Evolutionary conservation across 1,284 basidiomycete genomes (phyloP).

Genomic region (Rhizopogon hawkerae): DNA sequence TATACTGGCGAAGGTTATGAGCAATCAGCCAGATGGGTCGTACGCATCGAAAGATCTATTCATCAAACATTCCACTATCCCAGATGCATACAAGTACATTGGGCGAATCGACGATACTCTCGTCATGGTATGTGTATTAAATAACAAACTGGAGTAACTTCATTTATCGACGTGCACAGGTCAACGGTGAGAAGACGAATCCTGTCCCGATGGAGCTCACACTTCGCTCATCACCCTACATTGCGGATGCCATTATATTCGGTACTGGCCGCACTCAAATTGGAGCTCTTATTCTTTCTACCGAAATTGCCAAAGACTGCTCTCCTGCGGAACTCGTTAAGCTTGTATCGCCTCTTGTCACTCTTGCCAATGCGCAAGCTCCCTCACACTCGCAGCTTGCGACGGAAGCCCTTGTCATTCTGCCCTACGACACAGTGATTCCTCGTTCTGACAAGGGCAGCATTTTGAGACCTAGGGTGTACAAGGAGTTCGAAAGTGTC

Average conservation of each 20-base stretch:
- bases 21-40: conserved; percentile 48
- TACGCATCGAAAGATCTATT: conserved; percentile 57
- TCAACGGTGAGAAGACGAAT: conserved; percentile 51
- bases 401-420: conserved; percentile 43
- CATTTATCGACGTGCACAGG: conserved; percentile 7
- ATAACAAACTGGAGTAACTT: not conserved
- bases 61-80: conserved; percentile 35
- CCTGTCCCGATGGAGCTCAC: conserved; percentile 40
- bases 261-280: conserved; percentile 45
- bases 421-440: conserved; percentile 33
- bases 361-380: conserved; percentile 41
- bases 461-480: conserved; percentile 36
- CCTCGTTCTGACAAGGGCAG: conserved; percentile 41
- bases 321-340: conserved; percentile 32
- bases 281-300: conserved; percentile 50
- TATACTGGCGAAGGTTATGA: conserved; percentile 25
- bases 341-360: conserved; percentile 40
- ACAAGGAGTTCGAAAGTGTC: conserved; percentile 40
- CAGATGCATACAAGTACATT: conserved; percentile 43
- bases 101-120: conserved; percentile 56
- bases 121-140: conserved; percentile 26
- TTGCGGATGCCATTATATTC: conserved; percentile 47
- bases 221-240: conserved; percentile 36
- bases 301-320: conserved; percentile 34
- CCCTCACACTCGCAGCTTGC: conserved; percentile 46